Evolutionary conservation across 176 grass and related monocot genomes (phyloP), one percentile per base, ranked within the genome.

Genomic region (Eragrostis curvula): DNA sequence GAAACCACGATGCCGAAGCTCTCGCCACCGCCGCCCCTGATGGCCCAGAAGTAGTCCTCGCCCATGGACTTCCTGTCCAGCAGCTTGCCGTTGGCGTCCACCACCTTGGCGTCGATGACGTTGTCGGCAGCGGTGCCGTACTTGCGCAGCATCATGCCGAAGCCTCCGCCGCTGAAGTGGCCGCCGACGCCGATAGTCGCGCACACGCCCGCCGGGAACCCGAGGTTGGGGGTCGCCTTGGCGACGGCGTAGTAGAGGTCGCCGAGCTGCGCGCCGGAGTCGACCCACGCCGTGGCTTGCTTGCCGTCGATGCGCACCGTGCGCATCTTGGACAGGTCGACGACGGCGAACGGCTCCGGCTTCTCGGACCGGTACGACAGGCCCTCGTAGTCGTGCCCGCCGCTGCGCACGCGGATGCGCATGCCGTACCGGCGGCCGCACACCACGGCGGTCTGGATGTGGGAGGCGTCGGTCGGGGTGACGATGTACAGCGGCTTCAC

Each of bases 301-400:
- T 73, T 66, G 7, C 55, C 16, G 72, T 90, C 85, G 6, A 90
- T 71, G 71, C 61, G 63, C 30, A 91, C 49, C 12, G 47, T 47
- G 9, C 80, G 76, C 45, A 88, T 21, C 12, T 67, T 63, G 28
- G 81, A 29, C 21, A 91, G 63, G 81, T 91, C 81, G 51, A 90
- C 57, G 24, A 91, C 66, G n/a, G 80, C 74, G 74, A 94, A 91
- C 13, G 44, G 64, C 79, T 57, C 70, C 50, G 75, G 44, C 1
- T 9, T 46, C 66, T 79, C 83, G 24, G 92, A 88, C 0, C 50
- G n/a, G 83, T 91, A 94, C 6, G 88, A 94, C 21, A 94, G 82
- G 61, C 90, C 90, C 63, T 92, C 83, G 69, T 89, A 92, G 80
- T 92, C 86, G 81, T 92, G 90, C 36, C 92, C 88, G 14, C 92